These are phyloP conservation scores for Apiospora saccharicola DNA, from an alignment of 2,329 filamentous ascomycete genomes.

Conservation along the genomic window DNA sequence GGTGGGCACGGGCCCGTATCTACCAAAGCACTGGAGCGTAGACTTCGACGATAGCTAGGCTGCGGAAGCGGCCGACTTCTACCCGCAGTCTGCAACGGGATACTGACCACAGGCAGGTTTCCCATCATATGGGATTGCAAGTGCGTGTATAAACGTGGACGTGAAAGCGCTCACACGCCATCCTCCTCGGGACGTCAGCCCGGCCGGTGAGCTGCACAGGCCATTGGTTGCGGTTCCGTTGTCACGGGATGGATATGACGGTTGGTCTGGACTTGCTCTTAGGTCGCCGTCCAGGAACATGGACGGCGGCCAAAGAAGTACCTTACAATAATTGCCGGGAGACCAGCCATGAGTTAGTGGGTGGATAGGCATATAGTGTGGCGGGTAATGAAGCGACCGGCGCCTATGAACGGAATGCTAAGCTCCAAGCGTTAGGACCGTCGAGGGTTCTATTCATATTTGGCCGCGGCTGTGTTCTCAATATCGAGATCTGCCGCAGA, in stretches of 20 bases:
- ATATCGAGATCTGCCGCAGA: slow-evolving; percentile 10
- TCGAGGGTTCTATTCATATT: not conserved
- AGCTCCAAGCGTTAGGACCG: not conserved
- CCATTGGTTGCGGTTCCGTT: not conserved
- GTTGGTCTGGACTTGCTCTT: not conserved
- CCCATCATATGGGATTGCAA: not conserved
- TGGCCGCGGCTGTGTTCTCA: not conserved
- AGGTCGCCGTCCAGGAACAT: slow-evolving; percentile 3
- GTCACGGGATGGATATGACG: not conserved
- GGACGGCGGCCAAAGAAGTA: not conserved
- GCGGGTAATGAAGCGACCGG: not conserved
- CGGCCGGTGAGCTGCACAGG: not conserved
- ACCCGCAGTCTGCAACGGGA: not conserved
- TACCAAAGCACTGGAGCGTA: not conserved
- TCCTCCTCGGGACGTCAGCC: not conserved
- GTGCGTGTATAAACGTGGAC: not conserved
- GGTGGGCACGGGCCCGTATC: not conserved
- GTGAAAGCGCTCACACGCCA: not conserved
- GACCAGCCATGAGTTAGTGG: not conserved
- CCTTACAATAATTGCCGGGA: not conserved
- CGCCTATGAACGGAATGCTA: not conserved
- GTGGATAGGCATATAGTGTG: not conserved
- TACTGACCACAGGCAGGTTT: not conserved
- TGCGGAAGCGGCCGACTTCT: not conserved
- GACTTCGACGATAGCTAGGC: not conserved